Conservation (phyloP, 441 rosid genomes). For the Adansonia gregorii region DNA sequence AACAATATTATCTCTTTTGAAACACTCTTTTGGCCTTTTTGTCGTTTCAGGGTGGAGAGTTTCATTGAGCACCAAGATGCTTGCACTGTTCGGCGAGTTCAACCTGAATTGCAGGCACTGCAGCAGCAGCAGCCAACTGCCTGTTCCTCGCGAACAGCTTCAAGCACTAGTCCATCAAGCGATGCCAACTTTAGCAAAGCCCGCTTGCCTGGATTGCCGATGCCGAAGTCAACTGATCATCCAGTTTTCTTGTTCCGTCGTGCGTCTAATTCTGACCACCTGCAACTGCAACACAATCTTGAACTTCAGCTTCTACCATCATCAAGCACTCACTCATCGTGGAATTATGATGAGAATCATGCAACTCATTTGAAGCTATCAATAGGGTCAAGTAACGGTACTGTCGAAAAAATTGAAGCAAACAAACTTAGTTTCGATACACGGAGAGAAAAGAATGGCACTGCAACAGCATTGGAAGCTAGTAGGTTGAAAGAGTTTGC, state of each 20-base stretch:
- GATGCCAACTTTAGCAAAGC: constrained; percentile 62
- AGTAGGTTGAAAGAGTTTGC: constrained; percentile 46
- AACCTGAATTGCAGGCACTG: constrained; percentile 45
- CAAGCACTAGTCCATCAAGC: constrained; percentile 79
- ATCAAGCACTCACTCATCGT: constrained; percentile 32
- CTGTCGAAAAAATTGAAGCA: constrained; percentile 15
- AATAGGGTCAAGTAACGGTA: constrained; percentile 48
- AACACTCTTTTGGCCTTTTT: not conserved
- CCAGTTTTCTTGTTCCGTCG: constrained; percentile 39
- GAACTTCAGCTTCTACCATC: constrained; percentile 83
- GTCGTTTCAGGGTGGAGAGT: constrained; percentile 79
- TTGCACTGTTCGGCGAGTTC: constrained; percentile 61
- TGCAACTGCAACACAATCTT: constrained; percentile 39
- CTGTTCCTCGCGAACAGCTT: constrained; percentile 82
- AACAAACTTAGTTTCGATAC: constrained; percentile 1
- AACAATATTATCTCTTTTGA: constrained; percentile 7
- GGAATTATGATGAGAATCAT: constrained; percentile 38
- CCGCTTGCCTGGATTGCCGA: constrained; percentile 44
- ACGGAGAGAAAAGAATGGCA: not conserved
- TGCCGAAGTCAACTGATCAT: constrained; percentile 42
- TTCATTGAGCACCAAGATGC: constrained; percentile 97
- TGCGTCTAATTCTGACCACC: constrained; percentile 32
- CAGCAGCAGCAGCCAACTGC: constrained; percentile 41
- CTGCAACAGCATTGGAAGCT: constrained; percentile 34
- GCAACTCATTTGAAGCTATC: constrained; percentile 59